Evolutionary conservation across 441 rosid species (phyloP), one percentile per base, ranked within the genome.

Genomic region (Populus hybrid): DNA sequence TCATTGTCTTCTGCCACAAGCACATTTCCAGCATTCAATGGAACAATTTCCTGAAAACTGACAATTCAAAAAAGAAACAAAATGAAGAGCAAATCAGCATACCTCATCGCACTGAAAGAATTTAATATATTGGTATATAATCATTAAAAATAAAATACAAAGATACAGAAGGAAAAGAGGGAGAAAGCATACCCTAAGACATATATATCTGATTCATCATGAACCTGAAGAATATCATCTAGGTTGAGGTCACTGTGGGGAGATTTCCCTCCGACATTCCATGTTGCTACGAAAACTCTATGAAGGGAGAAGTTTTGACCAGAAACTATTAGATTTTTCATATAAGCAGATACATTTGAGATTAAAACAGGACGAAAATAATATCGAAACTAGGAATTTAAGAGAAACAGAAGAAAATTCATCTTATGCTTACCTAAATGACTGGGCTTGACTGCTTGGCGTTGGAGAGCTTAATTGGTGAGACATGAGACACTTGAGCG

Each of bases 31-130:
- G 99, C 97, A 83, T 90, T 96, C 69, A 96, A 76, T 9, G 98
- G 98, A 67, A 96, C 98, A 70, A 94, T 88, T 89, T 96, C 99
- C 89, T 96, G 99, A 81, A 96, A 96, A 84, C 99, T 96, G 85
- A 71, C 28, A 42, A 34, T 74, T 53, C 3, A 30, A 59, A 65
- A 74, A 1, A 40, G 12, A n/a, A 38, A 59, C 50, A 66, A 20
- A 53, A 75, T 35, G 57, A 26, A 42, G n/a, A 74, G 42, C 36
- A 67, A 12, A 35, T 24, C 46, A 26, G 21, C 16, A 18, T 10
- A 35, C 5, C 66, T 63, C 23, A 9, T 23, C 23, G 2, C 12
- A 4, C 26, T 63, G 0, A 10, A 38, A 38, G n/a, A 16, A 12
- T 40, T 42, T 30, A 42, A 14, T 8, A 18, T 4, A 28, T 20